Evolutionary conservation across 495 filamentous ascomycete species (phyloP), one percentile per base, ranked within the genome.

Genomic region (Hyphodiscus hymeniophilus): DNA sequence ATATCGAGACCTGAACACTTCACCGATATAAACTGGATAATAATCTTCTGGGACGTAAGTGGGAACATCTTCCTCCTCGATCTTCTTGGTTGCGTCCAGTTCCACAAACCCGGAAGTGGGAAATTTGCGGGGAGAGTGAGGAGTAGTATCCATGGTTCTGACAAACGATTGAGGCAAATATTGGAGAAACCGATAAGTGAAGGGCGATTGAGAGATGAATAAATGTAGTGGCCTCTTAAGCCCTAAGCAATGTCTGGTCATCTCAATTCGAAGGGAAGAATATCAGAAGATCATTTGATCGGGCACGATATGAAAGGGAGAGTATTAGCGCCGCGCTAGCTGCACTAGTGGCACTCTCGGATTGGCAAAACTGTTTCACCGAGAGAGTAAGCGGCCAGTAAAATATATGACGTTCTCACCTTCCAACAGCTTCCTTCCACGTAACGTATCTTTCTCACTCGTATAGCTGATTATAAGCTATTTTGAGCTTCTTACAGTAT

Each of bases 1-100:
- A 48, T 79, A 79, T 30, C 64, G 66, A 39, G 62, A 59, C 30
- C 65, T 42, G 42, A 70, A 62, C 12, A 74, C 58, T 47, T 79
- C 69, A 22, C 72, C 72, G 44, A 77, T 71, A 40, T 59, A 59
- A 20, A 72, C 70, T 4, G 72, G 70, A 58, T 70, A 76, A 57
- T 66, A 79, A 23, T 65, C 56, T 33, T 63, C 61, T 5, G 63
- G 51, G 22, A 61, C 53, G 52, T 73, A 77, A 34, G 59, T 55
- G 15, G 66, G 62, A 50, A 72, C 59, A 13, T 53, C 54, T 59
- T 79, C 73, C 55, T 77, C 71, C 41, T 75, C 66, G 47, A 71
- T 55, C 11, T 56, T 56, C 41, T 51, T 47, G 5, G 36, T 51
- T 44, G 42, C 24, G 16, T 45, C 36, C 15, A 60, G 41, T 40